Evolutionary conservation across 176 grass and related monocot species (phyloP).

Genomic region (Areca catechu): DNA sequence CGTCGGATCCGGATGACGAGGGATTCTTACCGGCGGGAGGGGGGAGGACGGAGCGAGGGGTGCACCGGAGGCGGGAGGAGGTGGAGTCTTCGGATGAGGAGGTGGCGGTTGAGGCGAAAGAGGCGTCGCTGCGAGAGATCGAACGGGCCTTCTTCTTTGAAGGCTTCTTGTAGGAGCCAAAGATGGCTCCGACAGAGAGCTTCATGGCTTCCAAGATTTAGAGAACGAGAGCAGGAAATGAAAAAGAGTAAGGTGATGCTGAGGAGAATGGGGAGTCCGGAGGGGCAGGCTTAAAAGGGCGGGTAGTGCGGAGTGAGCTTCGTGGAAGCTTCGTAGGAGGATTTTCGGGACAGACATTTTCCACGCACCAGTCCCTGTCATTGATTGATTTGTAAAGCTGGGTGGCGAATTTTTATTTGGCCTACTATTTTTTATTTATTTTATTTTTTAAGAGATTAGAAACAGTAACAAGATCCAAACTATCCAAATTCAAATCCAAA

Average conservation of each 20-base stretch:
- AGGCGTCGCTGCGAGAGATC: slow-evolving; percentile 43
- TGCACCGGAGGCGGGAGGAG: not conserved
- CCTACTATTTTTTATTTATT: too few relatives aligned
- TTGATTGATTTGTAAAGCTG: too few relatives aligned
- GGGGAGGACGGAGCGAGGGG: slow-evolving; percentile 46
- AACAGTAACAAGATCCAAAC: too few relatives aligned
- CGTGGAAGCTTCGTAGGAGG: slow-evolving; percentile 41
- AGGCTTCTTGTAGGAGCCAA: slow-evolving; percentile 32
- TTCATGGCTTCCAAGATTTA: slow-evolving; percentile 36
- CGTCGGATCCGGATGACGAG: too few relatives aligned
- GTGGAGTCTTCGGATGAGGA: slow-evolving; percentile 32
- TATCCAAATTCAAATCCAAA: too few relatives aligned
- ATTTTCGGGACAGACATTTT: too few relatives aligned
- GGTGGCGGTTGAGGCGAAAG: slow-evolving; percentile 37
- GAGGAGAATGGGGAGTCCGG: too few relatives aligned
- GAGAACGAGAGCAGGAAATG: too few relatives aligned
- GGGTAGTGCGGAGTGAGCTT: slow-evolving; percentile 42
- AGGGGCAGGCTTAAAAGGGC: slow-evolving; percentile 20
- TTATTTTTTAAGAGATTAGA: too few relatives aligned
- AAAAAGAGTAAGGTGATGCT: not conserved
- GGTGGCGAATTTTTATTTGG: too few relatives aligned
- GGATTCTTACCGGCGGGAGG: not conserved
- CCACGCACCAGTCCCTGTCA: too few relatives aligned
- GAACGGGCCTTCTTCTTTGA: slow-evolving; percentile 9
- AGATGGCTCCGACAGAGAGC: slow-evolving; percentile 51